These are phyloP conservation scores for Leccinum rimulosum DNA, from an alignment of 768 basidiomycete species.

Conservation along the genomic window DNA sequence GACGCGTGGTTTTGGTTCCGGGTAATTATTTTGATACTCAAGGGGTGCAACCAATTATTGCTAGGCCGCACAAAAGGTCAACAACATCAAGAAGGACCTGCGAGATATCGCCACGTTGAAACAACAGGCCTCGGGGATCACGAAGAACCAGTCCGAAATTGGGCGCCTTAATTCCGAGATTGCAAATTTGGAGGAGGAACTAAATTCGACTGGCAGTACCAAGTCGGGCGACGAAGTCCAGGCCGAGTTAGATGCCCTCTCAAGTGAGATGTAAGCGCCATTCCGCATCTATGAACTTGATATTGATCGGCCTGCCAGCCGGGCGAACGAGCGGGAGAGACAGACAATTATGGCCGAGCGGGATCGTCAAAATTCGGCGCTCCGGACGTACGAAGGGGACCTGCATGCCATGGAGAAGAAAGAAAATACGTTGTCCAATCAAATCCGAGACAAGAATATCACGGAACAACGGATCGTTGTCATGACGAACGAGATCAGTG, in stretches of 20 bases:
- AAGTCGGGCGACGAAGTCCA: conserved; percentile 88
- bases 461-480: conserved; percentile 55
- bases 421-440: conserved; percentile 53
- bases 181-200: conserved; percentile 59
- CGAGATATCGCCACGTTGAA: conserved; percentile 61
- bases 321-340: conserved; percentile 62
- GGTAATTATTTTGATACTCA: neutral
- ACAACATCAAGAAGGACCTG: conserved; percentile 53
- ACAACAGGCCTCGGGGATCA: conserved; percentile 56
- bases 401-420: conserved; percentile 62
- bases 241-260: conserved; percentile 62
- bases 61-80: conserved; percentile 54
- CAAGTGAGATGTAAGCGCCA: conserved; percentile 58
- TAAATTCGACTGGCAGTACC: conserved; percentile 69
- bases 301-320: conserved; percentile 16
- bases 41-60: neutral
- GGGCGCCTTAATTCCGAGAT: conserved; percentile 62
- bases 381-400: conserved; percentile 57
- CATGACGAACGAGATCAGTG: conserved; percentile 56
- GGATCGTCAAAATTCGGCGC: conserved; percentile 53
- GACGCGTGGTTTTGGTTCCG: neutral
- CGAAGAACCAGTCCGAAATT: conserved; percentile 58
- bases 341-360: conserved; percentile 54
- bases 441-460: conserved; percentile 56
- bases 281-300: neutral